Percentiles rank a stretch among this genome's conserved stretches.
These are phyloP conservation scores for Fusarium pseudonygamai DNA, from an alignment of 2,329 filamentous ascomycete genomes.

Conservation along the genomic window DNA sequence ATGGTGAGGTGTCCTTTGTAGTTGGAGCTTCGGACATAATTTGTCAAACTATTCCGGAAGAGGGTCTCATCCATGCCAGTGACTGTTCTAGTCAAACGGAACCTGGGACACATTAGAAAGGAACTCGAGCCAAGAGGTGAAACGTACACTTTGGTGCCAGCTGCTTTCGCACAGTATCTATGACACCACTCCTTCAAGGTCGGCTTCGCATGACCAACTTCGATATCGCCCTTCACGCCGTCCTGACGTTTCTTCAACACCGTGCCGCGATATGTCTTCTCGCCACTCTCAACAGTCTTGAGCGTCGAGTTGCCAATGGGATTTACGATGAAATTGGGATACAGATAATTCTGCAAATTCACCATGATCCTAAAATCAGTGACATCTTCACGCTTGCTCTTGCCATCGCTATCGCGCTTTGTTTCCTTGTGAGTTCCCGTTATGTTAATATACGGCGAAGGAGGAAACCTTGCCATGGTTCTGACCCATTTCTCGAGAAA, in stretches of 20 bases:
- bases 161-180: slow-evolving; percentile 30
- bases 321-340: slow-evolving; percentile 23
- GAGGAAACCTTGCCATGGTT: slow-evolving; percentile 16
- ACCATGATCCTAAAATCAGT: slow-evolving; percentile 34
- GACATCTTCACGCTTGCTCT: slow-evolving; percentile 20
- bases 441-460: slow-evolving; percentile 35
- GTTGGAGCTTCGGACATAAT: slow-evolving; percentile 25
- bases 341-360: slow-evolving; percentile 35
- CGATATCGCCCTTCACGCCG: slow-evolving; percentile 25
- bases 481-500: slow-evolving; percentile 29
- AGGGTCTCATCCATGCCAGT: slow-evolving; percentile 14
- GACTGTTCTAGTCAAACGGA: slow-evolving; percentile 27
- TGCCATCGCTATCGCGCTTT: slow-evolving; percentile 27
- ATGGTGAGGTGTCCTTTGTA: slow-evolving; percentile 28
- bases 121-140: rapidly evolving
- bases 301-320: slow-evolving; percentile 2
- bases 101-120: slow-evolving; percentile 16
- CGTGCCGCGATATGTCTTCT: slow-evolving; percentile 38
- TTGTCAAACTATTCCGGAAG: neutral
- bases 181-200: slow-evolving; percentile 36
- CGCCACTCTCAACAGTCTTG: slow-evolving; percentile 18
- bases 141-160: slow-evolving; percentile 28
- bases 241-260: slow-evolving; percentile 22
- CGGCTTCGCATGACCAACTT: slow-evolving; percentile 33
- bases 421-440: slow-evolving; percentile 24